Evolutionary conservation across 441 rosid genomes (phyloP).

Genomic region (Gossypium gossypioides): DNA sequence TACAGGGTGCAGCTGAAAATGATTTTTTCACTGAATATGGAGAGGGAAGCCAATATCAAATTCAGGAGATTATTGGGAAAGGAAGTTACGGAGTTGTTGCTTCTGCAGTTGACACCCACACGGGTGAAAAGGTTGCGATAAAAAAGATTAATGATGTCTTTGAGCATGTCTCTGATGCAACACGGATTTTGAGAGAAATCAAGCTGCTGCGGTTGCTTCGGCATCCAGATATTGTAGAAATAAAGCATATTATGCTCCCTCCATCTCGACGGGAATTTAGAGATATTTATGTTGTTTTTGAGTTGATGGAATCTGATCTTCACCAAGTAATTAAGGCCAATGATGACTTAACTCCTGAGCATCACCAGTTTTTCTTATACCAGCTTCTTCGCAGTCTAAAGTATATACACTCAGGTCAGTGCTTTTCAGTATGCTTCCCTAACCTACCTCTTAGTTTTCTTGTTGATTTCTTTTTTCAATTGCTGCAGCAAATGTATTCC

Average conservation of each 20-base stretch:
- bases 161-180: conserved; percentile 97
- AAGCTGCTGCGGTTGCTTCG: conserved; percentile 81
- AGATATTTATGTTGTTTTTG: conserved; percentile 89
- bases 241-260: conserved; percentile 91
- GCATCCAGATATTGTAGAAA: conserved; percentile 86
- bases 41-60: conserved; percentile 72
- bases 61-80: conserved; percentile 89
- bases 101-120: conserved; percentile 76
- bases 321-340: conserved; percentile 94
- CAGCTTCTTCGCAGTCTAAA: conserved; percentile 96
- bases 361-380: conserved; percentile 88
- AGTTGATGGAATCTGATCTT: conserved; percentile 96
- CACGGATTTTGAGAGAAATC: conserved; percentile 85
- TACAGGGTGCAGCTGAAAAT: conserved; percentile 46
- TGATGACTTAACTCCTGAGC: conserved; percentile 93
- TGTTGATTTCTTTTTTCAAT: conserved; percentile 15
- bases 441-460: conserved; percentile 1
- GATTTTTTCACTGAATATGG: conserved; percentile 98
- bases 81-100: conserved; percentile 97
- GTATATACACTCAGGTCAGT: conserved; percentile 78
- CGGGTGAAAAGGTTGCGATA: conserved; percentile 83
- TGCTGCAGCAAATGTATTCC: conserved; percentile 85
- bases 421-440: conserved; percentile 11
- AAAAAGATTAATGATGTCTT: conserved; percentile 94
- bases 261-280: conserved; percentile 82